Percentiles rank a stretch among this genome's conserved stretches.
Evolutionary conservation across 306 rosid species (phyloP).

Genomic region (Oemleria cerasiformis): DNA sequence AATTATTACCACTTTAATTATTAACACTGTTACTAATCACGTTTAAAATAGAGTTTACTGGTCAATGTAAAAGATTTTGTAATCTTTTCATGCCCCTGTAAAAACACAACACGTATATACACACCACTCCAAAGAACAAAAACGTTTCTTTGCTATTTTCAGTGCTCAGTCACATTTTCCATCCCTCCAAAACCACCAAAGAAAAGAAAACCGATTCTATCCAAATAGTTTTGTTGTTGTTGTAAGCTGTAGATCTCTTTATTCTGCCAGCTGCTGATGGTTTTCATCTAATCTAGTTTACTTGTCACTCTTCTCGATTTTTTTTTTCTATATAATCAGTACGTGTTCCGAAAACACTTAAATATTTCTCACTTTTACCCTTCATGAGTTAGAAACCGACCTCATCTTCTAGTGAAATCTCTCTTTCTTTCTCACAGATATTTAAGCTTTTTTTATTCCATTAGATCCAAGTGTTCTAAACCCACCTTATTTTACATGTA

Average conservation of each 20-base stretch:
- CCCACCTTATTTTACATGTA: conserved; percentile 25
- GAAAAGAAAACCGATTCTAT: conserved; percentile 16
- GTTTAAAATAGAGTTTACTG: neutral
- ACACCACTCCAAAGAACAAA: neutral
- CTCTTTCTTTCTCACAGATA: conserved; percentile 25
- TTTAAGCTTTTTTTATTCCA: conserved; percentile 44
- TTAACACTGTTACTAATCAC: neutral
- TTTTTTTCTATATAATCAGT: conserved; percentile 11
- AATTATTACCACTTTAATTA: too few species aligned
- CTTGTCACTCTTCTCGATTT: conserved; percentile 14
- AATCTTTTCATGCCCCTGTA: neutral
- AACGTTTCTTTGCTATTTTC: neutral
- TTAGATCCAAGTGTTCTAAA: conserved; percentile 47
- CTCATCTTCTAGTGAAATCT: conserved; percentile 30
- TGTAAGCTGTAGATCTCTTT: conserved; percentile 32
- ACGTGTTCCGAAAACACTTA: too few species aligned
- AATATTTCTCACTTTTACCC: too few species aligned
- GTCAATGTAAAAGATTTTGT: neutral
- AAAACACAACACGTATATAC: neutral
- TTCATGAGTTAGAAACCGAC: conserved; percentile 26
- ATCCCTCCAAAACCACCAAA: conserved; percentile 23
- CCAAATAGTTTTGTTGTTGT: conserved; percentile 22
- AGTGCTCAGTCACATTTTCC: conserved; percentile 14
- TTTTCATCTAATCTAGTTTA: conserved; percentile 41
- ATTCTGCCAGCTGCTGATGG: conserved; percentile 36